Evolutionary conservation across 495 filamentous ascomycete genomes (phyloP), one percentile per base, ranked within the genome.

Genomic region (Penicillium psychrofluorescens): DNA sequence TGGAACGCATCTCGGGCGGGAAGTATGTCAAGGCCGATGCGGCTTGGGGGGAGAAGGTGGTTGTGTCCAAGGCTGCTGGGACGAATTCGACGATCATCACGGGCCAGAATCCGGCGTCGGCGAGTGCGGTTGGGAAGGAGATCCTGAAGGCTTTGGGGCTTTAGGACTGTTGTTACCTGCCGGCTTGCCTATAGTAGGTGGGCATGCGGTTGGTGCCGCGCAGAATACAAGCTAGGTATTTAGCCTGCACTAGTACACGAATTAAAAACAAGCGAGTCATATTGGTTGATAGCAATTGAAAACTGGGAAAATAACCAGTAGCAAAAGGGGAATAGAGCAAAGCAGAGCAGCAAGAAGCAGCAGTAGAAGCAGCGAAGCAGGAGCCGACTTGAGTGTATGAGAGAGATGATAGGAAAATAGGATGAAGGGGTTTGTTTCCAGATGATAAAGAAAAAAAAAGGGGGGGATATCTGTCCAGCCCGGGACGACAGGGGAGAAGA

Each of bases 61-160:
- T 79, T 22, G 72, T 80, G 28, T 72, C 74, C 36, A 63, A 63
- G 54, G 51, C 57, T 4, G 48, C 51, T 37, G 63, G 55, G 13
- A 34, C 58, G 22, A 67, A 62, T 1, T 57, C 81, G 0, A 67
- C 64, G 51, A 43, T 90, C 42, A 83, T 90, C 46, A 88, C 85
- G 2, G 85, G 85, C 0, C 84, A 90, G 68, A 90, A 88, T 51
- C 85, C 85, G 11, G 76, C 73, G 8, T 82, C 77, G 57, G 83
- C 81, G 10, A 69, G 64, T 27, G 72, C 57, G 0, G 65, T 88
- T 37, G 84, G 74, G 0, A 70, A 83, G 64, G 72, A 53, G 13
- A 56, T 76, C 39, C 40, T 71, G 33, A 54, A 61, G 51, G 67
- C 59, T 44, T 48, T 69, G 50, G 63, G 66, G 13, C 16, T 61